Base-by-base conservation (phyloP, 192 early-diverging fungal species). In the Rhizoclosmatium globosum region DNA sequence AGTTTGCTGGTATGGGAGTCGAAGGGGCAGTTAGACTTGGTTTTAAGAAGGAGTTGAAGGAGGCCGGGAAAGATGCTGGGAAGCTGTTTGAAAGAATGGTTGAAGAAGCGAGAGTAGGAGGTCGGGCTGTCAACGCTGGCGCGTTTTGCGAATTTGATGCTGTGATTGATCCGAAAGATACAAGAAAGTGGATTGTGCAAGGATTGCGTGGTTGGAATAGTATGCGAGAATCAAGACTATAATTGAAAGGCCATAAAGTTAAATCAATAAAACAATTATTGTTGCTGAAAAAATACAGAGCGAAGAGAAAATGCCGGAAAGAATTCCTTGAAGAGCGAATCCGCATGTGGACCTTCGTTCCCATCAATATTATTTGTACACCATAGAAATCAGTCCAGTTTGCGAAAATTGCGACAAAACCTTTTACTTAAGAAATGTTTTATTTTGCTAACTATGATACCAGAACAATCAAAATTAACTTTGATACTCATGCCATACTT, bases 131-230 rank as follows among this genome's bases (percentile, higher is more conserved):
- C 13, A 78, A 78, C 21, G 31, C 61, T n/a, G 77, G 76, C n/a
- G 57, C 23, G 66, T 81, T 31, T 41, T 44, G 68, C 9, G 80
- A 81, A 38, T 79, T 81, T 81, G 80, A 81, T 81, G 59, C 66
- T 46, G 80, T 81, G 65, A 81, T 81, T 45, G 80, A 81, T 47
- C 80, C 80, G 19, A 79, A 64, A 7, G 80, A 81, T n/a, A 82
- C 80, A 50, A 78, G 80, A 47, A 69, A 73, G 79, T 81, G 80
- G 80, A 44, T 81, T n/a, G 39, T 76, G 31, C 13, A 31, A 17
- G 80, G 80, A 15, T 68, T 74, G 76, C n/a, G n/a, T n/a, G n/a
- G n/a, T n/a, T 61, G 78, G 56, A 21, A 11, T n/a, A 56, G 9
- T 19, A 56, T 13, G 19, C 53, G 53, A 56, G 53, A 56, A 56